Evolutionary conservation across 306 rosid genomes (phyloP).

Genomic region (Prunus kanzakura): DNA sequence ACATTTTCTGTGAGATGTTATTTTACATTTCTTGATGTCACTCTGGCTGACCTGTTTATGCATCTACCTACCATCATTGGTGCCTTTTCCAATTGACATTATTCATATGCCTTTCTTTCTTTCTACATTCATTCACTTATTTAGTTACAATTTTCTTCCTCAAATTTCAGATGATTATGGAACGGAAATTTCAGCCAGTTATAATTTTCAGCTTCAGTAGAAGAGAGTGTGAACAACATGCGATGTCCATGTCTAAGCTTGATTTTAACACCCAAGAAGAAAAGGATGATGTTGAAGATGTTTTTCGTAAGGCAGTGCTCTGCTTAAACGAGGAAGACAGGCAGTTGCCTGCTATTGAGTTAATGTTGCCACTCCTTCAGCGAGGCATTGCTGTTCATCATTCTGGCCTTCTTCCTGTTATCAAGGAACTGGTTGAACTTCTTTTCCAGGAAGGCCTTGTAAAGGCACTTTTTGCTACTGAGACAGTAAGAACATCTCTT

Average conservation of each 20-base stretch:
- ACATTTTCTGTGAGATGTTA: background rate
- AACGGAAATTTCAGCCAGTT: conserved; percentile 92
- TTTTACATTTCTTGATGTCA: background rate
- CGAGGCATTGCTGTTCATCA: conserved; percentile 99
- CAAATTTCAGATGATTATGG: conserved; percentile 85
- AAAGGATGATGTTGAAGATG: conserved; percentile 72
- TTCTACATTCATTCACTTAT: background rate
- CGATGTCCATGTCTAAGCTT: conserved; percentile 94
- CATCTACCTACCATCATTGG: background rate
- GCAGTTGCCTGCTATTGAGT: conserved; percentile 86
- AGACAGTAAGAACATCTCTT: conserved; percentile 63
- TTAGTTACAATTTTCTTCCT: background rate
- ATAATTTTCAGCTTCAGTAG: conserved; percentile 95
- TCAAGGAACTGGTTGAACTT: conserved; percentile 93
- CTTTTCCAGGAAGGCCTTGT: conserved; percentile 99
- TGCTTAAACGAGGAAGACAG: conserved; percentile 96
- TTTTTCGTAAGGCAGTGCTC: conserved; percentile 76
- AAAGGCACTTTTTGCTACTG: conserved; percentile 97
- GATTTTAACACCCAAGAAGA: conserved; percentile 87
- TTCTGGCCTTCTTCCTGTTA: conserved; percentile 98
- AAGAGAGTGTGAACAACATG: conserved; percentile 96
- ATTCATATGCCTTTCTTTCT: background rate
- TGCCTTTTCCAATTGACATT: background rate
- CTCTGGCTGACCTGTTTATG: background rate
- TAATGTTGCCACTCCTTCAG: conserved; percentile 90